Conservation (phyloP, 108 stramenopile species). For the Skeletonema grethae region DNA sequence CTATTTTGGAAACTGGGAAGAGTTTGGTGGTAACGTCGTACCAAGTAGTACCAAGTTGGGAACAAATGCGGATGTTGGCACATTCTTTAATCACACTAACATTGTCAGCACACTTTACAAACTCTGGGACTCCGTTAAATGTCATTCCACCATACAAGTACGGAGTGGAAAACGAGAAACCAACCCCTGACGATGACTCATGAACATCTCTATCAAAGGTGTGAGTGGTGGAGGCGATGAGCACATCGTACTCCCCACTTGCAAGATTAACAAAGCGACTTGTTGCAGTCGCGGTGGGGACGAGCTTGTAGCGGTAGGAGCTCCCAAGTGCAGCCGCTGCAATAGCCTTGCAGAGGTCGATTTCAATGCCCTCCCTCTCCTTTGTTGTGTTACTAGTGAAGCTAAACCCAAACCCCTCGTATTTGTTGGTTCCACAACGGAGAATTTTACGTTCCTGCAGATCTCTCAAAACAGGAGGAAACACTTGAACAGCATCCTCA, state of each 20-base stretch:
- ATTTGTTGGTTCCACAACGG: no score
- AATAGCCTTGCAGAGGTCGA: slow-evolving; percentile 26
- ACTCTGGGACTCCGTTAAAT: neutral
- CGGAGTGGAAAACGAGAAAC: slow-evolving; percentile 4
- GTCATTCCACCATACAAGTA: neutral
- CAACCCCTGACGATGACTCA: slow-evolving; percentile 20
- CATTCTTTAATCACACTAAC: slow-evolving; percentile 12
- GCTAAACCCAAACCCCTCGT: no score
- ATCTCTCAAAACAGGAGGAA: no score
- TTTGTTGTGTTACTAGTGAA: no score
- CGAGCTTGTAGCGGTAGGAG: slow-evolving; percentile 2
- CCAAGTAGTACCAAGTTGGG: no score
- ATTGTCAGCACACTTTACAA: slow-evolving; percentile 35
- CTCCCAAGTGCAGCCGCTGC: slow-evolving; percentile 29
- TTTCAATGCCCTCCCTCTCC: slow-evolving; percentile 13
- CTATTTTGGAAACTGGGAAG: slow-evolving; percentile 32
- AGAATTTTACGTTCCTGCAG: no score
- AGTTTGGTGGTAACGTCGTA: slow-evolving; percentile 6
- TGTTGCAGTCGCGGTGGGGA: neutral
- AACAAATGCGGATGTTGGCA: no score
- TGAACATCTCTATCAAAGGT: slow-evolving; percentile 46
- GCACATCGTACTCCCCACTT: slow-evolving; percentile 8
- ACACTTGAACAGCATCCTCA: no score
- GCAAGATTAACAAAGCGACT: neutral
- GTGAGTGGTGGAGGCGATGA: slow-evolving; percentile 26